Conservation (phyloP, 495 filamentous ascomycete species). For the Penicillium dipodomyicola region DNA sequence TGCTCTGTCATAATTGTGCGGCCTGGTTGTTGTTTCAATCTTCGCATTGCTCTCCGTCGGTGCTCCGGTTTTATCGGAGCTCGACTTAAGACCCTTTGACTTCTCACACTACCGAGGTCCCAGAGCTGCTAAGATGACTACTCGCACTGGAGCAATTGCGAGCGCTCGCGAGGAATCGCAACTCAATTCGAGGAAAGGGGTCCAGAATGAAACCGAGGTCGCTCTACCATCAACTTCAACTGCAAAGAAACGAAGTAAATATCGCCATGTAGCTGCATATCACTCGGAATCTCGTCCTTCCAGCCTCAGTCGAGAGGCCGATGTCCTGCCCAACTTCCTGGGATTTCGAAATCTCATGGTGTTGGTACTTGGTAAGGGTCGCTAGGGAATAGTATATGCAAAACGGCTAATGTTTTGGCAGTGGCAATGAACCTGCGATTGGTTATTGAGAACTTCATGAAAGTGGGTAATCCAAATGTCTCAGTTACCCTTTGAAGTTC, state of each 20-base stretch:
- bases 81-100: neutral
- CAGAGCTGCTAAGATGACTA: conserved; percentile 18
- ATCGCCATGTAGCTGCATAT: conserved; percentile 83
- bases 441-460: conserved; percentile 95
- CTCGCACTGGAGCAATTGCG: conserved; percentile 18
- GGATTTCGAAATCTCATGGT: conserved; percentile 97
- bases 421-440: conserved; percentile 91
- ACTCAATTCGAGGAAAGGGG: conserved; percentile 9
- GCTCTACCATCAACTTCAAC: conserved; percentile 9
- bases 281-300: conserved; percentile 71
- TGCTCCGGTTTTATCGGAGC: conserved; percentile 5
- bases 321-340: conserved; percentile 73
- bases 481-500: neutral
- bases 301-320: conserved; percentile 79
- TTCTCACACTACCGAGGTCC: conserved; percentile 2
- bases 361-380: conserved; percentile 70
- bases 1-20: neutral
- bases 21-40: neutral
- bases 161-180: conserved; percentile 16
- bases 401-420: conserved; percentile 31
- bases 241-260: conserved; percentile 52
- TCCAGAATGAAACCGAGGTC: conserved; percentile 5
- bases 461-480: conserved; percentile 52
- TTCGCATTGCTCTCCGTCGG: neutral
- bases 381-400: neutral